Evolutionary conservation across 2,329 filamentous ascomycete genomes (phyloP).

Genomic region (Venturia oleaginea): DNA sequence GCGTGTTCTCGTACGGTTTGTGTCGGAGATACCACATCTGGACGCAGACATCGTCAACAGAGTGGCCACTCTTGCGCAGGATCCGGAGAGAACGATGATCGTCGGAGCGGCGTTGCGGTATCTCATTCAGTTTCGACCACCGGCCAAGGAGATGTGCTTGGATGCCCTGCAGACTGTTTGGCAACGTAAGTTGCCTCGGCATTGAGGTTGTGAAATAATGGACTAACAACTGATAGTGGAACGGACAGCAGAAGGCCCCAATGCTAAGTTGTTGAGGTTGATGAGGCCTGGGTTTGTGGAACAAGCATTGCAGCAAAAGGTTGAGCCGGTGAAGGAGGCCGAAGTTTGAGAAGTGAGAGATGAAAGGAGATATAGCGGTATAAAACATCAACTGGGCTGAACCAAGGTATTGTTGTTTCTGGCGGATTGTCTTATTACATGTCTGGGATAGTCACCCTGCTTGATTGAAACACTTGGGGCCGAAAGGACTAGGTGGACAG

Average conservation of each 20-base stretch:
- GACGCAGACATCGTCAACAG: slow-evolving; percentile 62
- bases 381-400: not conserved
- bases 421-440: not conserved
- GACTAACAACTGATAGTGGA: slow-evolving; percentile 8
- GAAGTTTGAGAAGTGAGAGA: not conserved
- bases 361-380: not conserved
- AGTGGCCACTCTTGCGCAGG: slow-evolving; percentile 54
- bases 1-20: slow-evolving; percentile 68
- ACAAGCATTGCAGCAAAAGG: slow-evolving; percentile 2
- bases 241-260: slow-evolving; percentile 38
- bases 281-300: slow-evolving; percentile 44
- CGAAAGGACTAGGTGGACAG: not conserved
- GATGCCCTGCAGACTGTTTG: slow-evolving; percentile 52
- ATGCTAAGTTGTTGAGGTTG: slow-evolving; percentile 44
- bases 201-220: not conserved
- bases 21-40: slow-evolving; percentile 83
- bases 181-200: slow-evolving; percentile 24
- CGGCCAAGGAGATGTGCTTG: slow-evolving; percentile 47
- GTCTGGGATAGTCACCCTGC: not conserved
- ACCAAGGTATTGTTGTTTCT: not conserved
- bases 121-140: slow-evolving; percentile 50
- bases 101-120: slow-evolving; percentile 45
- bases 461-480: not conserved
- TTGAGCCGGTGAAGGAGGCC: not conserved
- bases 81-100: slow-evolving; percentile 53